A percentile compares a stretch with the other conserved stretches of the same genome.
These are phyloP conservation scores for Cryptococcus sp. DNA, from an alignment of 1,284 basidiomycete species.

Conservation along the genomic window DNA sequence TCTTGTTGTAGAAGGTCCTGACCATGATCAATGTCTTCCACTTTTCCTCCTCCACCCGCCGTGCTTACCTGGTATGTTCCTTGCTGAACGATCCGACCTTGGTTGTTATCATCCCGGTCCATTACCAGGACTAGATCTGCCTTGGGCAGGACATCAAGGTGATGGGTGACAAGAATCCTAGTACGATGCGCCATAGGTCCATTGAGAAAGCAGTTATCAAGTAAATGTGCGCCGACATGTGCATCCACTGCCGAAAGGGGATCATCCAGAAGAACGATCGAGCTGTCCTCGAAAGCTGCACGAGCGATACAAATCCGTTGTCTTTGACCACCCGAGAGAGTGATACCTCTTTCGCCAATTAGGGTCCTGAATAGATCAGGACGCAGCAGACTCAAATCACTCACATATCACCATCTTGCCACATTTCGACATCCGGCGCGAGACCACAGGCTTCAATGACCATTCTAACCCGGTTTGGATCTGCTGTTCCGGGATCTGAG, in stretches of 20 bases:
- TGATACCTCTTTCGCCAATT: conserved; percentile 64
- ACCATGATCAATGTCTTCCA: background rate
- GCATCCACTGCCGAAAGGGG: conserved; percentile 65
- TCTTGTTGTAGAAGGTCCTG: conserved; percentile 8
- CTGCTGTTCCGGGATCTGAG: conserved; percentile 9
- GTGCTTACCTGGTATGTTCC: conserved; percentile 32
- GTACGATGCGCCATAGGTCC: conserved; percentile 61
- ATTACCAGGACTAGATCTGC: conserved; percentile 28
- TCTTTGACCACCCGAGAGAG: conserved; percentile 48
- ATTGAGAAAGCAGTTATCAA: conserved; percentile 57
- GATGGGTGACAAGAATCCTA: conserved; percentile 66
- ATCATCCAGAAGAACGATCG: conserved; percentile 34
- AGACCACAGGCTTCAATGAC: conserved; percentile 30
- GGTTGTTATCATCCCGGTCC: conserved; percentile 42
- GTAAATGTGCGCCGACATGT: conserved; percentile 29
- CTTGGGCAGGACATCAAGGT: conserved; percentile 60
- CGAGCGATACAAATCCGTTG: conserved; percentile 73
- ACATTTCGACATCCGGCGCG: conserved; percentile 22
- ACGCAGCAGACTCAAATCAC: background rate
- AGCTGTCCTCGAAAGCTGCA: conserved; percentile 65
- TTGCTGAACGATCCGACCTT: conserved; percentile 42
- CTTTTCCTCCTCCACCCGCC: background rate
- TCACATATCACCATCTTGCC: conserved; percentile 46
- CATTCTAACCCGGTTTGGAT: conserved; percentile 15
- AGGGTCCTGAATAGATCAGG: conserved; percentile 43